Conservation (phyloP, 495 filamentous ascomycete species). For the Trichodelitschia bisporula region DNA sequence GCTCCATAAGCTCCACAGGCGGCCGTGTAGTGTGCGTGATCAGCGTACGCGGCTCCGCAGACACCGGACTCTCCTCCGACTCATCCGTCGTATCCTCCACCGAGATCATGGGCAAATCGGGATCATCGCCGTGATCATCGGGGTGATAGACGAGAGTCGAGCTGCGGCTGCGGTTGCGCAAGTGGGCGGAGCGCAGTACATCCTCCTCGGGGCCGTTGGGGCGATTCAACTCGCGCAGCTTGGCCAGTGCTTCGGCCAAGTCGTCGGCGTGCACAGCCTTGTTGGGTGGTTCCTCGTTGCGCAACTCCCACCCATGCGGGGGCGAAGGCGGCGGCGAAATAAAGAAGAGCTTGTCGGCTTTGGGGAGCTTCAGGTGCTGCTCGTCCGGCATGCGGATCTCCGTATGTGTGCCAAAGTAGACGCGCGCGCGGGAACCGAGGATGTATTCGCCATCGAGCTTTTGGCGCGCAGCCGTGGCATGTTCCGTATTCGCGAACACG, state of each 20-base stretch:
- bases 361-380: conserved; percentile 54
- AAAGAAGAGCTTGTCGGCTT: conserved; percentile 82
- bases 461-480: conserved; percentile 46
- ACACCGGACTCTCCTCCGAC: conserved; percentile 17
- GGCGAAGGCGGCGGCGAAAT: conserved; percentile 83
- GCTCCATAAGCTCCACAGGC: conserved; percentile 71
- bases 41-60: conserved; percentile 12
- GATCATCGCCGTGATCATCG: conserved; percentile 45
- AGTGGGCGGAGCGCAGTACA: conserved; percentile 9
- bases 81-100: conserved; percentile 57
- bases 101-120: conserved; percentile 63
- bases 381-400: conserved; percentile 29
- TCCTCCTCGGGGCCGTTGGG: conserved; percentile 12
- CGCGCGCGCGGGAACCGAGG: conserved; percentile 41
- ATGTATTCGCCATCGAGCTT: conserved; percentile 46
- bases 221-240: conserved; percentile 22
- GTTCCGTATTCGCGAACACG: conserved; percentile 51
- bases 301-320: conserved; percentile 81
- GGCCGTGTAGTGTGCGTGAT: conserved; percentile 58
- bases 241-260: conserved; percentile 53
- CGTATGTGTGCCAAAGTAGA: conserved; percentile 78
- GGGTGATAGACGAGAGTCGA: conserved; percentile 56
- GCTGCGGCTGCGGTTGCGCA: conserved; percentile 26
- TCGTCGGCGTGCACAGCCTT: conserved; percentile 83
- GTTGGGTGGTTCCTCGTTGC: conserved; percentile 76